phyloP scores from a whole-genome alignment of 139 green algal genomes.

The Edaphochlamys debaryana region DNA sequence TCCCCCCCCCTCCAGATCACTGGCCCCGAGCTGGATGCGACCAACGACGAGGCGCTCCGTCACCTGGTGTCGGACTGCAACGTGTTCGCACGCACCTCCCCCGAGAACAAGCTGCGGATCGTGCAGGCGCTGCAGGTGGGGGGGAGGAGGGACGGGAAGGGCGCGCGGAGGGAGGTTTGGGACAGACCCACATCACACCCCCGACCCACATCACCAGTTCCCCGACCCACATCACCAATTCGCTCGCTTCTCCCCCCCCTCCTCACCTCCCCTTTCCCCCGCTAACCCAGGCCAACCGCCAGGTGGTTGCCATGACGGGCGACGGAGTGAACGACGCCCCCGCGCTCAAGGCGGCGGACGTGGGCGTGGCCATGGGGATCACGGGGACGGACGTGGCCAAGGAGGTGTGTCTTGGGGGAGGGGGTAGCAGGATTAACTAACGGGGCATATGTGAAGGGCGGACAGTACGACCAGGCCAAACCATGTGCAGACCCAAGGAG shows the following conservation, averaged over 20 bases:
- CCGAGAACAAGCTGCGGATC: conserved; percentile 76
- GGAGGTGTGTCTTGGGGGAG: conserved; percentile 29
- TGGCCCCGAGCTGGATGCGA: conserved; percentile 44
- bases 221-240: no score
- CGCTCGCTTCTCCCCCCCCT: no score
- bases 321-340: conserved; percentile 70
- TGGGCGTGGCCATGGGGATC: conserved; percentile 95
- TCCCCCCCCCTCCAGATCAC: background rate
- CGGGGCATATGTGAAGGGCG: no score
- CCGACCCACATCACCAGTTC: no score
- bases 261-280: no score
- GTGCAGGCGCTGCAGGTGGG: conserved; percentile 50
- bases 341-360: conserved; percentile 84
- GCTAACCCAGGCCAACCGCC: conserved; percentile 52
- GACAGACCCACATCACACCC: no score
- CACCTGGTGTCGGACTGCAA: conserved; percentile 56
- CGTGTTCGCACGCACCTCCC: conserved; percentile 71
- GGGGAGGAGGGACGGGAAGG: background rate
- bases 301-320: background rate
- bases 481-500: no score
- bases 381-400: conserved; percentile 56
- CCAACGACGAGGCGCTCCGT: conserved; percentile 56
- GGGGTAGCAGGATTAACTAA: conserved; percentile 43
- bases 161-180: no score
- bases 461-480: no score